These are phyloP conservation scores for Aspergillus ruber DNA, from an alignment of 2,329 filamentous ascomycete species.

Conservation along the genomic window DNA sequence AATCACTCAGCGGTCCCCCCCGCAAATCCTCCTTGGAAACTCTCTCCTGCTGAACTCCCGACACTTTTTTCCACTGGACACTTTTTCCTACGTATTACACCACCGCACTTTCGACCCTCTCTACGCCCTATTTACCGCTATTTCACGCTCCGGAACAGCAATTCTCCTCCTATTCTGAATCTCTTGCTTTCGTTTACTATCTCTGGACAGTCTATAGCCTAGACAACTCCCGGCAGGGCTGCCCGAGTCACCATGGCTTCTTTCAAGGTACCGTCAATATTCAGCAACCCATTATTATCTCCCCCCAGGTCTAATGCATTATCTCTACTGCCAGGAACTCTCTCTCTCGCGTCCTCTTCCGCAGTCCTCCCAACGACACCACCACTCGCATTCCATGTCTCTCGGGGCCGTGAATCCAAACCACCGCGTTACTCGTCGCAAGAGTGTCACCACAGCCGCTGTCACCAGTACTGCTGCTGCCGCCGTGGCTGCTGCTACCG, in stretches of 20 bases:
- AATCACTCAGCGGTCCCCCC: constrained; percentile 5
- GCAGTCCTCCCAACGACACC: constrained; percentile 69
- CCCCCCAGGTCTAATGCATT: not conserved
- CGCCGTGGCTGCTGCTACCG: constrained; percentile 54
- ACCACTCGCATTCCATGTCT: constrained; percentile 75
- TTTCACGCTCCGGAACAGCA: too few species aligned
- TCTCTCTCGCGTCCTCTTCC: constrained; percentile 62
- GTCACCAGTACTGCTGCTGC: constrained; percentile 63
- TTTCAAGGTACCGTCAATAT: constrained; percentile 28
- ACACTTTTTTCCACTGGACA: not conserved
- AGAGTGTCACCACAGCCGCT: constrained; percentile 78
- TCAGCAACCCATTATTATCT: too few species aligned
- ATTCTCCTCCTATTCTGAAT: not conserved
- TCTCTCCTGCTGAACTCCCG: constrained; percentile 1
- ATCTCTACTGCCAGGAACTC: constrained; percentile 24
- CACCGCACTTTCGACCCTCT: not conserved
- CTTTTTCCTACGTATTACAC: not conserved
- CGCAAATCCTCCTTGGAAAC: not conserved
- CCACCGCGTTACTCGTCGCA: constrained; percentile 84
- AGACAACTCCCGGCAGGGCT: constrained; percentile 9
- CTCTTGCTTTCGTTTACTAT: not conserved
- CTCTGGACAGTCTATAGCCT: not conserved
- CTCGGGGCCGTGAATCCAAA: constrained; percentile 69
- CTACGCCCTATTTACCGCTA: too few species aligned
- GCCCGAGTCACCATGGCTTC: constrained; percentile 29